phyloP scores from a whole-genome alignment of 139 green algal genomes.

The Dunaliella primolecta region DNA sequence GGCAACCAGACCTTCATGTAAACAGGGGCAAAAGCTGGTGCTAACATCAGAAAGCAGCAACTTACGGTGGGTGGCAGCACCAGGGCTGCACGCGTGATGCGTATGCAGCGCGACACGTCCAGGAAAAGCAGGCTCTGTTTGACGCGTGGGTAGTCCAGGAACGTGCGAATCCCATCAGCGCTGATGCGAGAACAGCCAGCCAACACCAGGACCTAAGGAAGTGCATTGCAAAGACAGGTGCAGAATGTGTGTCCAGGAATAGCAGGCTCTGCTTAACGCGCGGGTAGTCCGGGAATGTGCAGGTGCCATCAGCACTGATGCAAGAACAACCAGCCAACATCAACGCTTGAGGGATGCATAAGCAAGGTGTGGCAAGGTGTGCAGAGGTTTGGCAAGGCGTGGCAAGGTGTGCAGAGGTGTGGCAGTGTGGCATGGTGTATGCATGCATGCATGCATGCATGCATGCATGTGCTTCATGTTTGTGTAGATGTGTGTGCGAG shows the following conservation, averaged over 20 bases:
- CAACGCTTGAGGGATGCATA: background rate
- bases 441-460: too few species aligned
- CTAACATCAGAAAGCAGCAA: too few species aligned
- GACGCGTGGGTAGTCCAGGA: slow-evolving; percentile 23
- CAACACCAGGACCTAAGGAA: slow-evolving; percentile 6
- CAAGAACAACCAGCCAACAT: slow-evolving; percentile 25
- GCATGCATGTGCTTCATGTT: too few species aligned
- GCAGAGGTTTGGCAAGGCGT: too few species aligned
- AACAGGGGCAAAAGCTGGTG: too few species aligned
- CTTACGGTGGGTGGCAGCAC: slow-evolving; percentile 21
- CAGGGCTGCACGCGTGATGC: slow-evolving; percentile 31
- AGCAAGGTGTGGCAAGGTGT: too few species aligned
- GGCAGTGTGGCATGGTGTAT: too few species aligned
- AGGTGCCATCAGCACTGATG: slow-evolving; percentile 32
- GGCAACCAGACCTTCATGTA: too few species aligned
- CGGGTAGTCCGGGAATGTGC: slow-evolving; percentile 22
- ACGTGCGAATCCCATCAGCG: slow-evolving; percentile 27
- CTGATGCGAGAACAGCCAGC: slow-evolving; percentile 30
- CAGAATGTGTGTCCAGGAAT: too few species aligned
- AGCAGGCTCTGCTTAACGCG: slow-evolving; percentile 29
- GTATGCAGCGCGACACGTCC: slow-evolving; percentile 37
- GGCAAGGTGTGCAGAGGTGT: too few species aligned
- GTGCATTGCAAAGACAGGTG: too few species aligned
- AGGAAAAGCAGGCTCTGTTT: slow-evolving; percentile 35
- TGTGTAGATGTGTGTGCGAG: too few species aligned